Base-by-base conservation (phyloP, 768 basidiomycete species). In the Pisolithus sp. region DNA sequence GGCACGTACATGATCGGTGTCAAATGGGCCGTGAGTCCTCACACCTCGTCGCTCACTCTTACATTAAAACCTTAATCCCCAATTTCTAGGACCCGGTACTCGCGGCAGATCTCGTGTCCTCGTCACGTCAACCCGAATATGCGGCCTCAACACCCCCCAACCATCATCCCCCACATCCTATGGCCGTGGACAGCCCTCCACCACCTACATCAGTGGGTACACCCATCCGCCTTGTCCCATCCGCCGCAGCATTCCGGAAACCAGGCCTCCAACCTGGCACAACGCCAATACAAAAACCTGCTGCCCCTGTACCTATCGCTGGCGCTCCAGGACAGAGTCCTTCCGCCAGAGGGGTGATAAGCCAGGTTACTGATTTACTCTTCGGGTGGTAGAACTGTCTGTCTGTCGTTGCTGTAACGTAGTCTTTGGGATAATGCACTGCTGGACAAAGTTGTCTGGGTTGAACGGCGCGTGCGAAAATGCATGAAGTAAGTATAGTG, bases 1-100 rank as follows among this genome's bases (percentile, higher is more conserved):
- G 86, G 86, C 4, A 76, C 74, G 45, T 89, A 81, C 76, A 93
- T 93, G 90, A 72, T 93, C 34, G 92, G 91, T 12, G 82, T 81
- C 39, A 91, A 91, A 66, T 89, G 85, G 84, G 86, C 86, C 24
- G 90, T 91, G 63, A 54, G 87, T 80, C 18, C 5, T 45, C 10
- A 4, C 21, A 13, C 46, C 26, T 20, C 30, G 34, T 28, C 56
- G 38, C 36, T 26, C 26, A 31, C 26, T 2, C 7, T 24, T 50
- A 30, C 10, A 9, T 26, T 10, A 38, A 34, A 36, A 18, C 37
- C 58, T 48, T 50, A 52, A 43, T 43, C 38, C 37, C 46, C 30
- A 43, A n/a, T n/a, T n/a, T 49, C 56, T 26, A 89, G 86, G 86
- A 89, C 61, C 71, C 81, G 4, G 69, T 73, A 0, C 80, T 80